These are phyloP conservation scores for Metschnikowia picachoensis DNA, from an alignment of 805 yeast genomes.

Conservation along the genomic window DNA sequence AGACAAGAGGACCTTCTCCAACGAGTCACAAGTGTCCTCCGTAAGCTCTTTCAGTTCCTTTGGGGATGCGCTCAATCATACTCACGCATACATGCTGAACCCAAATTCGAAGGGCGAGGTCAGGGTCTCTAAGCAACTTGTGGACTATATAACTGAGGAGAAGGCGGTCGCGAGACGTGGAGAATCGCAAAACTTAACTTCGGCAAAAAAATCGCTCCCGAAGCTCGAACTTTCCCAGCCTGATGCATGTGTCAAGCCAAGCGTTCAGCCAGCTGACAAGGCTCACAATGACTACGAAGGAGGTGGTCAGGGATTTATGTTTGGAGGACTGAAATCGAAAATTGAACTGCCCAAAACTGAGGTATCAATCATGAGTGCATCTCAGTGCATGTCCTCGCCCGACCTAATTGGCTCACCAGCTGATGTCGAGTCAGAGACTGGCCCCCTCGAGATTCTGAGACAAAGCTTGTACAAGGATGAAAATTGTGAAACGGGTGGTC, in stretches of 20 bases:
- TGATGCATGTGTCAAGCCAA: not conserved
- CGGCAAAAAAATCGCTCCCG: no score
- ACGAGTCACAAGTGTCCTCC: conserved; percentile 35
- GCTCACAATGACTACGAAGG: not conserved
- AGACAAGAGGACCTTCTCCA: conserved; percentile 31
- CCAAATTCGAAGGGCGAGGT: conserved; percentile 13
- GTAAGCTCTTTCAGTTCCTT: conserved; percentile 35
- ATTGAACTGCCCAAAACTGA: not conserved
- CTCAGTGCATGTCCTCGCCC: not conserved
- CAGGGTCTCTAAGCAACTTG: conserved; percentile 9
- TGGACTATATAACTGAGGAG: conserved; percentile 1
- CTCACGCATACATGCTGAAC: conserved; percentile 13
- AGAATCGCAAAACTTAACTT: no score
- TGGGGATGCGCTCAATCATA: conserved; percentile 23
- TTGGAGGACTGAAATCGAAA: not conserved
- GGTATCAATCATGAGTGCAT: not conserved
- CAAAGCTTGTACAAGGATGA: not conserved
- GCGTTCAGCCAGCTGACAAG: not conserved
- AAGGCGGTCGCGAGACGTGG: not conserved
- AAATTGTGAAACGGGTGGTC: not conserved
- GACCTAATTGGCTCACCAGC: not conserved
- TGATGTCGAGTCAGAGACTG: conserved; percentile 4
- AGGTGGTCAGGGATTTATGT: not conserved
- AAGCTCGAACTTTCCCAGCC: not conserved
- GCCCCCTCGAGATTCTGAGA: conserved; percentile 4